phyloP scores from a whole-genome alignment of 495 filamentous ascomycete species.

The Podospora fimiseda region DNA sequence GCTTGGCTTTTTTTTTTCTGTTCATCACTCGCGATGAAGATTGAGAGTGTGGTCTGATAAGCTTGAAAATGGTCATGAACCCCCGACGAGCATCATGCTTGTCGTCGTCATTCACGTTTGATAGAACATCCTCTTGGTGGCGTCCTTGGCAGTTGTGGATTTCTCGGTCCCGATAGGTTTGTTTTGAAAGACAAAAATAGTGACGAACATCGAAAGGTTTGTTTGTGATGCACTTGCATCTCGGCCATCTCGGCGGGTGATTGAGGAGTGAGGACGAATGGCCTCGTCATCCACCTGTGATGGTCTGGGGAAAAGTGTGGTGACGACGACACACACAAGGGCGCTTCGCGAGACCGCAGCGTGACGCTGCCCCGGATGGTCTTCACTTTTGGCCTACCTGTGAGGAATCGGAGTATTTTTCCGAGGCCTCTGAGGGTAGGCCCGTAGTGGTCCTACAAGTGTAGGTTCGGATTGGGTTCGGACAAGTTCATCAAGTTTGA shows the following conservation, averaged over 20 bases:
- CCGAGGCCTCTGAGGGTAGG: too few relatives aligned
- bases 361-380: not conserved
- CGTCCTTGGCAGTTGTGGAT: not conserved
- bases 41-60: not conserved
- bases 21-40: constrained; percentile 1
- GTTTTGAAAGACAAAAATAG: not conserved
- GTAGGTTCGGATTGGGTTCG: too few relatives aligned
- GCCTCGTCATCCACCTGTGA: not conserved
- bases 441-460: too few relatives aligned
- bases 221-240: not conserved
- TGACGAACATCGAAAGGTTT: not conserved
- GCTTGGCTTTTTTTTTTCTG: not conserved
- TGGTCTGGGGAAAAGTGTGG: not conserved
- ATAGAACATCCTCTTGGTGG: not conserved
- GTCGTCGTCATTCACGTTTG: not conserved
- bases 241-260: not conserved
- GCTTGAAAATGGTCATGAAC: not conserved
- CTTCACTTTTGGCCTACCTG: not conserved
- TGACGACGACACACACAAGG: not conserved
- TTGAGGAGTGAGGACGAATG: not conserved
- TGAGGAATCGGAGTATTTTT: not conserved
- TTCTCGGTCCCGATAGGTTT: too few relatives aligned
- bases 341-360: not conserved
- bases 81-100: not conserved
- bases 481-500: too few relatives aligned